phyloP scores from a whole-genome alignment of 805 yeast species.

The Metschnikowia corniflorae region DNA sequence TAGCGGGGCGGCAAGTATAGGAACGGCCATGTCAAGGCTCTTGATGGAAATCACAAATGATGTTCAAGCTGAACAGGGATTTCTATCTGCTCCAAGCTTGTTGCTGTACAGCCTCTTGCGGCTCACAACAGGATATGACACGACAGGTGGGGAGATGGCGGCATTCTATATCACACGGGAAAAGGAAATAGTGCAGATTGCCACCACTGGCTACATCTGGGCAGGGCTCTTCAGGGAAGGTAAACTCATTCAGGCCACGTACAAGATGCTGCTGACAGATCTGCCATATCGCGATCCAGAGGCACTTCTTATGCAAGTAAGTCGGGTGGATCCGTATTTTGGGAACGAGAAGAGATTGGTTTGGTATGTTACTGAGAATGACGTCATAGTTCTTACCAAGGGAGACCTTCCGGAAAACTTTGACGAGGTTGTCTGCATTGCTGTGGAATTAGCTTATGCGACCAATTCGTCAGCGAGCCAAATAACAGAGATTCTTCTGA shows the following conservation, averaged over 20 bases:
- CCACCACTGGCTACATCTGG: slow-evolving; percentile 5
- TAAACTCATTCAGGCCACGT: neutral
- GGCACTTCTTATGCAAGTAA: too few species aligned
- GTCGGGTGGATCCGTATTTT: too few species aligned
- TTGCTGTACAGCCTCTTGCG: too few species aligned
- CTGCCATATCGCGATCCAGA: too few species aligned
- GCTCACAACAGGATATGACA: too few species aligned
- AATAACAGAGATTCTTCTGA: neutral
- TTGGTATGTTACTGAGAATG: neutral
- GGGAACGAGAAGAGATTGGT: too few species aligned
- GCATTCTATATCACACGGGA: neutral
- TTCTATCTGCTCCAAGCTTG: too few species aligned
- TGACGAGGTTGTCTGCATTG: neutral
- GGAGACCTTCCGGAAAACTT: neutral
- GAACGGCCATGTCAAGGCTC: too few species aligned
- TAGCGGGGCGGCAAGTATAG: too few species aligned
- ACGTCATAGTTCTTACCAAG: neutral
- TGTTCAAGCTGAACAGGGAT: too few species aligned
- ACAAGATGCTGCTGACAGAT: too few species aligned
- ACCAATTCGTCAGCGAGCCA: neutral
- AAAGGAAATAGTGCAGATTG: neutral
- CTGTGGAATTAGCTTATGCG: neutral
- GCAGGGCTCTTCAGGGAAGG: slow-evolving; percentile 4
- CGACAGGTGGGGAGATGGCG: neutral
- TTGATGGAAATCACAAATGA: too few species aligned